Base-by-base conservation (phyloP, 129 eudicot species). In the Ambrosia artemisiifolia region DNA sequence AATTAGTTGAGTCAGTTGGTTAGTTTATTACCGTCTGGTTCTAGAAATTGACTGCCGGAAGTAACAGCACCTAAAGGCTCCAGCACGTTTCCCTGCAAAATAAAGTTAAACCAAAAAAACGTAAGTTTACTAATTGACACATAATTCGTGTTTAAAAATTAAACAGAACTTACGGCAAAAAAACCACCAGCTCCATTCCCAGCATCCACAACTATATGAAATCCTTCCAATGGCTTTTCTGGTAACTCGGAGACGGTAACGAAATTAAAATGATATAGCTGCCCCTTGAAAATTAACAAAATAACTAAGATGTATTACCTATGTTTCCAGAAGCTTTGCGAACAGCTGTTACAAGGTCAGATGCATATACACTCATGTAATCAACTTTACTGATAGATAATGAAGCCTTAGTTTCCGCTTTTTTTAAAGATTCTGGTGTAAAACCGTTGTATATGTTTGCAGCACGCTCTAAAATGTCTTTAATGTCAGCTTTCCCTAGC, bases 101-200 rank as follows among this genome's bases (percentile, higher is more conserved):
- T 32, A 36, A 63, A 2, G 71, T 57, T 16, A n/a, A 30, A 60
- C 63, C 28, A 56, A 9, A 68, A 6, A 43, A 36, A 44, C 7
- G 12, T 30, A 33, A 59, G 68, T 40, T 68, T 24, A 51, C 19
- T 18, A 63, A 35, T 13, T 20, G 44, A 67, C 20, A 57, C 2
- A 68, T 68, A 12, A 17, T 33, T 76, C 35, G 5, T 65, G 65
- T 28, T 24, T 65, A 53, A n/a, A 16, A 24, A 14, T 12, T 9
- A 10, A 34, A 42, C 33, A 35, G 24, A 42, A 80, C 92, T 87
- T 76, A 90, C 98, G 78, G 92, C 96, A 56, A 94, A 94, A 78
- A 94, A 94, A 13, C 98, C 98, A 80, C 98, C 98, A 63, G 98
- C 95, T 74, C 98, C 98, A 76, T 94, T 94, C n/a, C 98, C 98